A percentile compares a stretch with the other conserved stretches of the same genome.
These are phyloP conservation scores for Tolypocladium ovalisporum DNA, from an alignment of 2,329 filamentous ascomycete genomes.

Conservation along the genomic window DNA sequence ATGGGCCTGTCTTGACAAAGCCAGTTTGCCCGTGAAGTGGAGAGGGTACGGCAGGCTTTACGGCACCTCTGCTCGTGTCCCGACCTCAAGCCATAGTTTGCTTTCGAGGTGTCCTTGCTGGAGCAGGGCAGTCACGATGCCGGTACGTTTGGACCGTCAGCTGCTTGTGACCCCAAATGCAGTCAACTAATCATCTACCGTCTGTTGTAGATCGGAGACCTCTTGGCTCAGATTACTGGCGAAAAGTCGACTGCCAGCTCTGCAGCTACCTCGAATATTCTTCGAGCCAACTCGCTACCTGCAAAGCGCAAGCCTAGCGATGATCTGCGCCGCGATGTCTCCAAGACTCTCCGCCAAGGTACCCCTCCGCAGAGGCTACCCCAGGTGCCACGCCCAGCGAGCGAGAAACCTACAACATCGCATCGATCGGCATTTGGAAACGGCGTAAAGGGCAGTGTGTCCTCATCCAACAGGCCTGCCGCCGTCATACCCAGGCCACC, in stretches of 20 bases:
- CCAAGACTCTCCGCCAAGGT: constrained; percentile 30
- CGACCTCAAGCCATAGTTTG: not conserved
- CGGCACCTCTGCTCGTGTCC: not conserved
- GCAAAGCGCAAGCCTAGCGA: constrained; percentile 49
- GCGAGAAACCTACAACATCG: not conserved
- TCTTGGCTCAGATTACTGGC: constrained; percentile 47
- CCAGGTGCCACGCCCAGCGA: constrained; percentile 1
- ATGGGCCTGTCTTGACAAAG: not conserved
- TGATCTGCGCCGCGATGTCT: constrained; percentile 27
- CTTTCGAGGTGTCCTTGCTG: not conserved
- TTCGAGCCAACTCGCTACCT: constrained; percentile 13
- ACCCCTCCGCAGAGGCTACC: constrained; percentile 4
- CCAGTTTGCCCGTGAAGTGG: not conserved
- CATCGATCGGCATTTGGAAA: constrained; percentile 2
- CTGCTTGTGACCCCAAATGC: not conserved
- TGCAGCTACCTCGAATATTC: constrained; percentile 18
- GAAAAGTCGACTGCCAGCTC: constrained; percentile 30
- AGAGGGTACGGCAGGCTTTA: not conserved
- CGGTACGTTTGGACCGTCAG: not conserved
- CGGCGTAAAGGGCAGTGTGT: constrained; percentile 6
- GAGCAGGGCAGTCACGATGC: constrained; percentile 3
- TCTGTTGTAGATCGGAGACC: constrained; percentile 19
- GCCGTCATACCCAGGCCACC: constrained; percentile 12
- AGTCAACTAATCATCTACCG: not conserved
- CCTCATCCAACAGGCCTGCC: constrained; percentile 11